Evolutionary conservation across 2,329 filamentous ascomycete species (phyloP).

Genomic region (Rugonectria rugulosa): DNA sequence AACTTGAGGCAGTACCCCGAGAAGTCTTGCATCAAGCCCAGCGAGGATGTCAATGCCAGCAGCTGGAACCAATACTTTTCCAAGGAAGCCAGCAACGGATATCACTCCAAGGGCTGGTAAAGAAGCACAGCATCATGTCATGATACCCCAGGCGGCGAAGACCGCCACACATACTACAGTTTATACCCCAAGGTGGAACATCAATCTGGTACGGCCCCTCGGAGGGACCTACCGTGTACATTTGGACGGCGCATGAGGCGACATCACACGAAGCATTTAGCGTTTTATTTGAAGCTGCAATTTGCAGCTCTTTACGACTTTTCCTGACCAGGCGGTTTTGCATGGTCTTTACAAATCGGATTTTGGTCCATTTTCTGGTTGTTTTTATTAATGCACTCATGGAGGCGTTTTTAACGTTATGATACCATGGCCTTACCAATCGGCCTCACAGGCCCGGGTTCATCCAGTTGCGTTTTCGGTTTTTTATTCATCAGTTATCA

Average conservation of each 20-base stretch:
- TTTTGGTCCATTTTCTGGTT: conserved; percentile 19
- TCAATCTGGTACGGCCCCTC: conserved; percentile 24
- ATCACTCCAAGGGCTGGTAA: conserved; percentile 55
- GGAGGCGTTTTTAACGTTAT: conserved; percentile 37
- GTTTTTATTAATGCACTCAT: conserved; percentile 32
- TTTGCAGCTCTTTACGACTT: conserved; percentile 2
- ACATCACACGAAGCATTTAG: conserved; percentile 39
- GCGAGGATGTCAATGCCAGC: conserved; percentile 69
- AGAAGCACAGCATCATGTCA: conserved; percentile 19
- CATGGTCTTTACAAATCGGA: conserved; percentile 11
- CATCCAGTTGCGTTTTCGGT: conserved; percentile 18
- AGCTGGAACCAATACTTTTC: conserved; percentile 90
- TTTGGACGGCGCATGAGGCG: conserved; percentile 40
- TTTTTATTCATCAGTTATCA: conserved; percentile 28
- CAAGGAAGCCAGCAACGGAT: conserved; percentile 69
- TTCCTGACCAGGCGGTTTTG: not conserved
- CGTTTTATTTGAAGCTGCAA: conserved; percentile 29
- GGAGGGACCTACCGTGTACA: conserved; percentile 35
- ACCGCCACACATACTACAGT: conserved; percentile 27
- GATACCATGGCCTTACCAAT: conserved; percentile 42
- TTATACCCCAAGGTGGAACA: conserved; percentile 30
- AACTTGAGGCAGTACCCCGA: conserved; percentile 86
- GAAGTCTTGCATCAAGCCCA: conserved; percentile 65
- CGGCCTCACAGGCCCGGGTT: conserved; percentile 26
- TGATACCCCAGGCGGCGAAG: conserved; percentile 17